Evolutionary conservation across 1,284 basidiomycete species (phyloP).

Genomic region (Leccinum griseonigrum): DNA sequence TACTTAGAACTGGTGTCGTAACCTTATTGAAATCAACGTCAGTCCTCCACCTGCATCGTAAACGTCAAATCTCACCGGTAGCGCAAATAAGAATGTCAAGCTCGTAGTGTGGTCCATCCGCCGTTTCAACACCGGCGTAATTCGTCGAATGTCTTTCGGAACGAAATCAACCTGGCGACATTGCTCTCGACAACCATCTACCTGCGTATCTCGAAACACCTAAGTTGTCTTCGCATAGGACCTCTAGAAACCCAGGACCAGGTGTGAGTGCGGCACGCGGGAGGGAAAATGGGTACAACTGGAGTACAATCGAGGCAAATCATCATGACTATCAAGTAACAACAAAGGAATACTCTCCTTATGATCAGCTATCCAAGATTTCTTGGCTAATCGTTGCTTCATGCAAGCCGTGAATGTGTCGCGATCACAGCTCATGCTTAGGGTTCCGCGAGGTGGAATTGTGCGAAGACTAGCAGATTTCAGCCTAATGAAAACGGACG

Average conservation of each 20-base stretch:
- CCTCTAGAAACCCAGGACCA: constrained; percentile 64
- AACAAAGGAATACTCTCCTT: constrained; percentile 33
- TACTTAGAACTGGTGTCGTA: constrained; percentile 53
- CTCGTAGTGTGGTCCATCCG: constrained; percentile 50
- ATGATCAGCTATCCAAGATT: constrained; percentile 46
- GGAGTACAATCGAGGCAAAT: not conserved
- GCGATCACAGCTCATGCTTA: constrained; percentile 36
- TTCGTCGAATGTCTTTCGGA: constrained; percentile 44
- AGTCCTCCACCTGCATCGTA: not conserved
- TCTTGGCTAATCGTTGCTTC: constrained; percentile 49
- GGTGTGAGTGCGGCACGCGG: constrained; percentile 59
- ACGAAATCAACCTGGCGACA: constrained; percentile 54
- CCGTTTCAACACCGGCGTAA: constrained; percentile 56
- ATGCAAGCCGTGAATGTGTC: constrained; percentile 49
- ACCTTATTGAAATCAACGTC: constrained; percentile 26
- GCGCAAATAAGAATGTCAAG: constrained; percentile 62
- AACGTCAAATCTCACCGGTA: constrained; percentile 37
- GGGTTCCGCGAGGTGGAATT: constrained; percentile 44
- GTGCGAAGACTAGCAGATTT: constrained; percentile 43
- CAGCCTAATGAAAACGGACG: not conserved
- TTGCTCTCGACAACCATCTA: not conserved
- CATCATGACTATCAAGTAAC: too few relatives aligned
- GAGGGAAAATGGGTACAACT: constrained; percentile 57
- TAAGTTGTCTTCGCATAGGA: constrained; percentile 30
- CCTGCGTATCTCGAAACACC: constrained; percentile 2